phyloP scores from a whole-genome alignment of 2,329 filamentous ascomycete species.

The Paraconiothyrium sp. region DNA sequence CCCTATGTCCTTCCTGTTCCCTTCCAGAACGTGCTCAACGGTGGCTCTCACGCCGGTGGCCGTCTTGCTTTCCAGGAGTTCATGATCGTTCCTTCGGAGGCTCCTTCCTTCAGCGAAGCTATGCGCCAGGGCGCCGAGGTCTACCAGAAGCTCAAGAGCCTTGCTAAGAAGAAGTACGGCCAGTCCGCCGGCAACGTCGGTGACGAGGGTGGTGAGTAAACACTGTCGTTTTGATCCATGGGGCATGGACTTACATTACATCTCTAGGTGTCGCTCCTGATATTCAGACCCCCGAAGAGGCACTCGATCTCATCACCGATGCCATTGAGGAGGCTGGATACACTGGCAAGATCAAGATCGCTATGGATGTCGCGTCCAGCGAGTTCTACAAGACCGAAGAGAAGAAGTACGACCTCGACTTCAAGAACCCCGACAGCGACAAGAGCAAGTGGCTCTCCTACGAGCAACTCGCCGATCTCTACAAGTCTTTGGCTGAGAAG shows the following conservation, averaged over 20 bases:
- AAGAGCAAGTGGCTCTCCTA: conserved; percentile 98
- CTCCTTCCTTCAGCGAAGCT: conserved; percentile 92
- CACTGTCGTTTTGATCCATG: not conserved
- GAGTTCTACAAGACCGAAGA: conserved; percentile 97
- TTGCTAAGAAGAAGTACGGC: conserved; percentile 99
- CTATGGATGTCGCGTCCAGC: conserved; percentile 98
- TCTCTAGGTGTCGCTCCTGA: conserved; percentile 80
- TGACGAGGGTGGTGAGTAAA: conserved; percentile 82
- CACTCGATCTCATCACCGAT: conserved; percentile 92
- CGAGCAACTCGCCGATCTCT: conserved; percentile 92
- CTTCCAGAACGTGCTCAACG: conserved; percentile 62
- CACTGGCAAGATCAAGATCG: conserved; percentile 95
- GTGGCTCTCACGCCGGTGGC: conserved; percentile 94
- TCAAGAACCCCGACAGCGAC: conserved; percentile 99
- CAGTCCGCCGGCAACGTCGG: conserved; percentile 98
- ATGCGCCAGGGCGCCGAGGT: conserved; percentile 97
- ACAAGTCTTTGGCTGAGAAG: conserved; percentile 87
- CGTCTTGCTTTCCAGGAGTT: conserved; percentile 73
- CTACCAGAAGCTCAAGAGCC: conserved; percentile 95
- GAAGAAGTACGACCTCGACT: conserved; percentile 99
- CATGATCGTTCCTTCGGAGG: conserved; percentile 67
- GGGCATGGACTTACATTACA: not conserved
- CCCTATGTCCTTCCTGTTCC: conserved; percentile 66
- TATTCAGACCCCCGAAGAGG: conserved; percentile 97
- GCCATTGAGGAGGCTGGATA: conserved; percentile 96